Evolutionary conservation across 371 early-diverging fungal species (phyloP), one percentile per base, ranked within the genome.

Genomic region (Mucor piriformis): DNA sequence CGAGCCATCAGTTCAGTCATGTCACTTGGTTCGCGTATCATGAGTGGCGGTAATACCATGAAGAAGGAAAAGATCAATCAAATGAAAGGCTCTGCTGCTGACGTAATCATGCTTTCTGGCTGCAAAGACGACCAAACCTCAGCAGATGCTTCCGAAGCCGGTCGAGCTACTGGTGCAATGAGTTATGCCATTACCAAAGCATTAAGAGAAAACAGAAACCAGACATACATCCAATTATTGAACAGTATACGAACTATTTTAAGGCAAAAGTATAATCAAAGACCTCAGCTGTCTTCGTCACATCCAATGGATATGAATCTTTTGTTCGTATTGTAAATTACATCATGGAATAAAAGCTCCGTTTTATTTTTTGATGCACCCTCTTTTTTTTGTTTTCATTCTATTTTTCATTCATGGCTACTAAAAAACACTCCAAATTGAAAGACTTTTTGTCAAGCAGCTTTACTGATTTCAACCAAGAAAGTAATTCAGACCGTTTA

Each of bases 71-170:
- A 52, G 12, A 73, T 78, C 18, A 81, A 76, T 50, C 59, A 64
- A 40, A 68, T 72, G 46, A 89, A 88, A 70, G 80, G 83, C 34
- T 85, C 80, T 8, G 66, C 81, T 50, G 91, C 91, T 20, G 92
- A 93, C 69, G 91, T 93, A 1, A 83, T 92, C 54, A 89, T 91
- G 91, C 92, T 95, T 58, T 87, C 89, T 29, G 96, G 93, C 61
- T 86, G 95, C 74, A 92, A 92, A 68, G 97, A 97, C 61, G 76
- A 77, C 51, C 95, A 96, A 71, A 95, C 95, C 0, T 89, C 89
- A 3, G 95, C 96, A 0, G 96, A 97, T 73, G 81, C 94, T 16
- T 64, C 69, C n/a, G 82, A 80, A 59, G 76, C 77, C 34, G 83
- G 82, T 3, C 68, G 74, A 21, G 84, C 83, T 57, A 90, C 91